A percentile compares a stretch with the other conserved stretches of the same genome.
Evolutionary conservation across 352 stramenopile species (phyloP).

Genomic region (Peronospora belbahrii): DNA sequence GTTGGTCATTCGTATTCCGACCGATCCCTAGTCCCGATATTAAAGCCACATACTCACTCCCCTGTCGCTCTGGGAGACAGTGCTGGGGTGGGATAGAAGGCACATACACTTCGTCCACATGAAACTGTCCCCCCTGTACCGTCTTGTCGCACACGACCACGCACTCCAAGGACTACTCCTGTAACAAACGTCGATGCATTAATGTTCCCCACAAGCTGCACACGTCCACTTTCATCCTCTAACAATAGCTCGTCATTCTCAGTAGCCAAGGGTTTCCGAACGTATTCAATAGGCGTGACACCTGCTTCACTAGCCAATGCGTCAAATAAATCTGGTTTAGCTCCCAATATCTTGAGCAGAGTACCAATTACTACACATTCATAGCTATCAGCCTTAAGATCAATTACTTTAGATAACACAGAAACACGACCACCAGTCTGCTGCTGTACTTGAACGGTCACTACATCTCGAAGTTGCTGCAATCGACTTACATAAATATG

Average conservation of each 20-base stretch:
- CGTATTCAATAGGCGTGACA: conserved; percentile 33
- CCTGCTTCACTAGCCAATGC: conserved; percentile 60
- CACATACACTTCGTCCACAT: conserved; percentile 54
- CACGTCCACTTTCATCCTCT: conserved; percentile 84
- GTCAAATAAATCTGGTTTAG: conserved; percentile 78
- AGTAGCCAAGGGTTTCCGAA: conserved; percentile 38
- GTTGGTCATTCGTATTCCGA: conserved; percentile 24
- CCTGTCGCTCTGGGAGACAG: conserved; percentile 33
- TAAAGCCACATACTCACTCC: conserved; percentile 59
- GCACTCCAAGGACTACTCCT: conserved; percentile 64
- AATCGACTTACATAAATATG: conserved; percentile 87
- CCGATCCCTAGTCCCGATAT: conserved; percentile 52
- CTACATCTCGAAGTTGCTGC: conserved; percentile 51
- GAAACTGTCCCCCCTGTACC: conserved; percentile 35
- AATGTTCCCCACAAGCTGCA: conserved; percentile 59
- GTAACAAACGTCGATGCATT: conserved; percentile 50
- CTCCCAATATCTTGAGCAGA: conserved; percentile 68
- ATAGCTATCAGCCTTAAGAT: conserved; percentile 53
- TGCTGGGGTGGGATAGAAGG: conserved; percentile 43
- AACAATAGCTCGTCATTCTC: conserved; percentile 72
- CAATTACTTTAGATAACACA: conserved; percentile 69
- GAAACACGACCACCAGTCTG: conserved; percentile 8
- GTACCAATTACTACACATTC: conserved; percentile 78
- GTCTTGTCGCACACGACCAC: conserved; percentile 40
- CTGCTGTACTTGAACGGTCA: conserved; percentile 41